phyloP scores from a whole-genome alignment of 2,329 filamentous ascomycete species.

The Boeremia lycopersici region DNA sequence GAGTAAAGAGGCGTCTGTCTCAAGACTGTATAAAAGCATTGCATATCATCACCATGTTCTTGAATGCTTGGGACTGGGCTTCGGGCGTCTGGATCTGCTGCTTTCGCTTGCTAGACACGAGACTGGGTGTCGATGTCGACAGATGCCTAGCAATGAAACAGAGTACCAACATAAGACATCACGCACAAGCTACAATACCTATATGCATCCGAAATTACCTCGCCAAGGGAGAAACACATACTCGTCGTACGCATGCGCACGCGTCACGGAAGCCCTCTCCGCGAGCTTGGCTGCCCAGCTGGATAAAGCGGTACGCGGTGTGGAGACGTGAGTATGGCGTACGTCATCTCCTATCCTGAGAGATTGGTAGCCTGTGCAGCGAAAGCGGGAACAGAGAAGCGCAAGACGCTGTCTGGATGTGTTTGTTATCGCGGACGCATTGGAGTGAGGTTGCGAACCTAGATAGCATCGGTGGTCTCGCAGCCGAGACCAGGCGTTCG shows the following conservation, averaged over 20 bases:
- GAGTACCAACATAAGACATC: too few species aligned
- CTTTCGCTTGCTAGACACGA: too few species aligned
- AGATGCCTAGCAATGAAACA: too few species aligned
- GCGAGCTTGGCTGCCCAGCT: conserved; percentile 6
- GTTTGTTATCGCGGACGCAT: background rate
- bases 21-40: background rate
- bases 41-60: background rate
- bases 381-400: background rate
- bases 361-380: background rate
- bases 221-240: too few species aligned
- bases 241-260: background rate
- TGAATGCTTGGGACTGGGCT: too few species aligned
- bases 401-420: background rate
- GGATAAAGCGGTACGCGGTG: conserved; percentile 13
- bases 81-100: too few species aligned
- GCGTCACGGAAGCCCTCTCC: background rate
- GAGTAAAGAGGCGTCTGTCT: background rate
- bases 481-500: conserved; percentile 14
- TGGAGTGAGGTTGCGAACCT: background rate
- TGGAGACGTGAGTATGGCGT: conserved; percentile 8
- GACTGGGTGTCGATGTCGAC: too few species aligned
- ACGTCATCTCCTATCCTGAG: conserved; percentile 3
- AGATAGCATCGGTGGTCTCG: background rate
- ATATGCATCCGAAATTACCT: too few species aligned
- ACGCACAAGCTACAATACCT: too few species aligned